Evolutionary conservation across 2,329 filamentous ascomycete species (phyloP).

Genomic region (Alternaria incomplexa): DNA sequence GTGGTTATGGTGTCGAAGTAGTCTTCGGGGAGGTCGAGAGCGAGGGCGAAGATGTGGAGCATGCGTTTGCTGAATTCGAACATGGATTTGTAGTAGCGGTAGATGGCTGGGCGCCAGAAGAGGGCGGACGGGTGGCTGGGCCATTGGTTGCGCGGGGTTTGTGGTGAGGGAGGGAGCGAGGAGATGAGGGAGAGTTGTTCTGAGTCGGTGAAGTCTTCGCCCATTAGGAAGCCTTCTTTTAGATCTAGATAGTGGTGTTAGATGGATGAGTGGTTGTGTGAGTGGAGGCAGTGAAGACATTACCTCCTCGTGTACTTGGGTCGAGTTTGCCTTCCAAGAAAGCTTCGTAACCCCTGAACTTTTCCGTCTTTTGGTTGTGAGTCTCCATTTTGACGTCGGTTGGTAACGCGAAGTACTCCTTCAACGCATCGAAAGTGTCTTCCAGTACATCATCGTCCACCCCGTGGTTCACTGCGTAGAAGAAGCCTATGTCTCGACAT

Average conservation of each 20-base stretch:
- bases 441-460: conserved; percentile 35
- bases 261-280: not conserved
- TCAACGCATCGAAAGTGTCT: conserved; percentile 37
- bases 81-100: conserved; percentile 41
- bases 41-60: conserved; percentile 47
- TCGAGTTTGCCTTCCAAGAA: conserved; percentile 47
- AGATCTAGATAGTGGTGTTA: conserved; percentile 26
- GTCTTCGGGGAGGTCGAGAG: conserved; percentile 49
- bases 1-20: conserved; percentile 48
- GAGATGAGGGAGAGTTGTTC: conserved; percentile 35
- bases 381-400: conserved; percentile 45
- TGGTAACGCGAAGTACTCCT: conserved; percentile 40
- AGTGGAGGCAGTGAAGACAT: not conserved
- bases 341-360: conserved; percentile 46
- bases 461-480: conserved; percentile 42
- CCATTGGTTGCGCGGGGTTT: conserved; percentile 39
- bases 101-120: conserved; percentile 41
- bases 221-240: conserved; percentile 46
- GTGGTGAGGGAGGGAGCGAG: conserved; percentile 17
- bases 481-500: conserved; percentile 43
- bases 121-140: conserved; percentile 32
- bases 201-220: conserved; percentile 42
- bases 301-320: conserved; percentile 43
- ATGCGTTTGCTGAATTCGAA: conserved; percentile 41
- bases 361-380: conserved; percentile 44